Base-by-base conservation (phyloP, 1,139 yeast species). In the Schwanniomyces etchellsii region DNA sequence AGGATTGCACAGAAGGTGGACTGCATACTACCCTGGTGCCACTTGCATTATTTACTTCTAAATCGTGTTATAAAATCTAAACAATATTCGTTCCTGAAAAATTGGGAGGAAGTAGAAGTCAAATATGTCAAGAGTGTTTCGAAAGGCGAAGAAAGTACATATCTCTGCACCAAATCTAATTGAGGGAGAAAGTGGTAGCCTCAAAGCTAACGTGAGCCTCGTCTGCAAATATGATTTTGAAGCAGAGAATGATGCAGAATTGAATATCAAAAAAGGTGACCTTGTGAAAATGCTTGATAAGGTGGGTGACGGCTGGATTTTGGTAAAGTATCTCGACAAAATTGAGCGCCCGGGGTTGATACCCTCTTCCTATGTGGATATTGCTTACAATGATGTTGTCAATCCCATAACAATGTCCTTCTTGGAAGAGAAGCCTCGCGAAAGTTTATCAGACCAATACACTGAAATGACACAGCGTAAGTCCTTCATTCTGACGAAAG, bases 321-420 rank as follows among this genome's bases (percentile, higher is more conserved):
- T 64, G 35, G 72, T 65, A 26, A 64, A 66, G 38, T 63, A 53
- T 30, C 55, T 66, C 34, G 71, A 66, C 37, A 55, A 56, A 34
- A 38, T 66, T 22, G 39, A 42, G 7, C 38, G 42, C 4, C 65
- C 67, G 2, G 73, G 72, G 0, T 40, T 66, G 23, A 58, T 66
- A 4, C 73, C 71, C 4, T 67, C 70, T 2, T 46, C 52, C 20
- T 65, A 64, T 38, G 67, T 63, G n/a, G 70, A 64, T 35, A 65
- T 66, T 27, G 70, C 67, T n/a, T 53, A 64, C 16, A 65, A 65
- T 37, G 71, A 65, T 42, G 40, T 52, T 7, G 39, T 45, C 9
- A 53, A 60, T 33, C 72, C 71, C 5, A 45, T 65, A 13, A 58
- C 65, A 4, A 40, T 59, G 25, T 44, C 42, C 28, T 66, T 72